Evolutionary conservation across 2,329 filamentous ascomycete species (phyloP), one percentile per base, ranked within the genome.

Genomic region (Exophiala viscosa): DNA sequence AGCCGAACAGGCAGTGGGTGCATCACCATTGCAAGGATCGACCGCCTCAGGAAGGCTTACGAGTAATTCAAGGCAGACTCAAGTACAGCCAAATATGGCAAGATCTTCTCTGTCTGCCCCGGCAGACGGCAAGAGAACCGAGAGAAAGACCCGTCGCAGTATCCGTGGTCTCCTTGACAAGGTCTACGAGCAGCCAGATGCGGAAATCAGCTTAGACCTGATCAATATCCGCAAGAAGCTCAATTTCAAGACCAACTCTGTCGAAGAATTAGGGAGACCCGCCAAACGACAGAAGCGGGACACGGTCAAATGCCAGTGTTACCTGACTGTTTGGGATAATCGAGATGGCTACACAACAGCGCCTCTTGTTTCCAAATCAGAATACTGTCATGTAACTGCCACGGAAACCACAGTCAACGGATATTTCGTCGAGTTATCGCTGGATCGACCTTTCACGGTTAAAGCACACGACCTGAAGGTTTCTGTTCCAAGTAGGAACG

Each of bases 241-340:
- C 33, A 62, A 61, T 32, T 61, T 58, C 50, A 56, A 54, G 20
- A 50, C 47, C 11, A 58, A 57, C 48, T 18, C 15, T 28, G 42
- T 45, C 5, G 23, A 36, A 8, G 47, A 56, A 2, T 33, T 17
- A 14, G 45, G 57, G 18, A 48, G 45, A 41, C 42, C 57, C 13
- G 35, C 45, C 5, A 60, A 62, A 46, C 52, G 57, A 3, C 50
- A 45, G 23, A 60, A 58, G 48, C 46, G 48, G 8, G 52, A 60
- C 11, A 31, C 17, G 8, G 40, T 59, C 23, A 48, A 49, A 39
- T 62, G 60, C 48, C 47, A 47, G 18, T 60, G 58, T 34, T 55
- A 57, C 47, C 43, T 62, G 45, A 60, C 60, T 8, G 45, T 62
- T 15, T 62, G 60, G 60, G 60, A 62, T 45, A 62, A 60, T 46